phyloP scores from a whole-genome alignment of 139 green algal genomes.

The Gonium pectorale region DNA sequence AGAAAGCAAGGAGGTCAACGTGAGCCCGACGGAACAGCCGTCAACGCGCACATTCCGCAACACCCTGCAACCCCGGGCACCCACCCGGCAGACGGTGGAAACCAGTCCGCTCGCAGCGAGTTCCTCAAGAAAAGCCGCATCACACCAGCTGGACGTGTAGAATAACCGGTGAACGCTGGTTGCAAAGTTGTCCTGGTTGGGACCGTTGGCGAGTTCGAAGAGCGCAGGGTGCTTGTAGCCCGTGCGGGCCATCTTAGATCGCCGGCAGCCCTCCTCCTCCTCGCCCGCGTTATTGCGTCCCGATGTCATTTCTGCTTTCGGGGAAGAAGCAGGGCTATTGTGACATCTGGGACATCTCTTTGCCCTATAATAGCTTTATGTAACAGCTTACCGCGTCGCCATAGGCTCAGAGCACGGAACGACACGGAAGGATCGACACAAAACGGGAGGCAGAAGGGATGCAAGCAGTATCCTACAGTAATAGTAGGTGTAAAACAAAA shows the following conservation, averaged over 20 bases:
- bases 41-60: neutral
- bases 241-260: constrained; percentile 10
- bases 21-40: too few relatives aligned
- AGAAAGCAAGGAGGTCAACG: too few relatives aligned
- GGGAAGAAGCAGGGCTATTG: too few relatives aligned
- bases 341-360: too few relatives aligned
- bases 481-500: too few relatives aligned
- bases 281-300: too few relatives aligned
- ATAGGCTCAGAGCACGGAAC: neutral
- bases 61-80: neutral
- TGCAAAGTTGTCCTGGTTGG: neutral
- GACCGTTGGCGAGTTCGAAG: constrained; percentile 11
- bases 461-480: too few relatives aligned
- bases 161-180: too few relatives aligned
- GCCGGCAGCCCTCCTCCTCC: too few relatives aligned
- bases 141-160: neutral
- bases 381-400: constrained; percentile 31
- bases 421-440: neutral
- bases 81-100: neutral
- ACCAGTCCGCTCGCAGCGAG: neutral
- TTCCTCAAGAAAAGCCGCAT: constrained; percentile 17
- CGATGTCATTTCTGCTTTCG: too few relatives aligned
- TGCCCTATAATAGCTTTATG: too few relatives aligned
- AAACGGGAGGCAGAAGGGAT: too few relatives aligned
- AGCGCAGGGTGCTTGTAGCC: neutral